phyloP scores from a whole-genome alignment of 495 filamentous ascomycete genomes.

The Evernia prunastri region DNA sequence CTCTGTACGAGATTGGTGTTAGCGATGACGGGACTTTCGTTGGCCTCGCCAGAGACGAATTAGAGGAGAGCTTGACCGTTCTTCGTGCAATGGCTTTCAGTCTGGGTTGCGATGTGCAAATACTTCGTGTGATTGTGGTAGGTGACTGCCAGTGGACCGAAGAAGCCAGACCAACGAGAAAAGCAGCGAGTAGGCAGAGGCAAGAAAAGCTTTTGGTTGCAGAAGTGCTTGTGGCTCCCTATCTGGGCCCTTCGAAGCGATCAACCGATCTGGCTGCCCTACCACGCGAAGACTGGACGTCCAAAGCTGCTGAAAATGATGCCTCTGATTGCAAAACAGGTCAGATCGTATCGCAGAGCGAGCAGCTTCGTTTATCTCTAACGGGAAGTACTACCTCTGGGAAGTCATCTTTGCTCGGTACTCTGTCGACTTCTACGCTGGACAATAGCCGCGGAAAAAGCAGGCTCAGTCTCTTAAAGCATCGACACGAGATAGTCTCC shows the following conservation, averaged over 20 bases:
- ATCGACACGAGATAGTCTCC: constrained; percentile 87
- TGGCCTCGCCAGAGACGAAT: constrained; percentile 81
- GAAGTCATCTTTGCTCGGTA: constrained; percentile 86
- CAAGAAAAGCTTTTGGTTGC: constrained; percentile 73
- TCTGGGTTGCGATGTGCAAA: constrained; percentile 80
- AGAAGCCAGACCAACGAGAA: constrained; percentile 26
- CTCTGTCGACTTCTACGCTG: constrained; percentile 74
- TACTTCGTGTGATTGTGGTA: constrained; percentile 76
- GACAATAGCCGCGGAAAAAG: constrained; percentile 92
- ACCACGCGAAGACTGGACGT: not conserved
- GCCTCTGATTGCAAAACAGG: constrained; percentile 7
- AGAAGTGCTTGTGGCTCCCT: constrained; percentile 71
- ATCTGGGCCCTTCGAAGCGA: constrained; percentile 41
- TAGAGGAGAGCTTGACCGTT: constrained; percentile 81
- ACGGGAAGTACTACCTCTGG: constrained; percentile 88
- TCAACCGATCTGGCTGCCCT: constrained; percentile 10
- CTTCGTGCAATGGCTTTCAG: constrained; percentile 84
- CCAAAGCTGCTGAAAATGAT: not conserved
- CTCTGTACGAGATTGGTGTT: constrained; percentile 93
- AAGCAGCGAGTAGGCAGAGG: constrained; percentile 29
- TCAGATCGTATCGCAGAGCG: constrained; percentile 40
- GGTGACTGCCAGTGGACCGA: constrained; percentile 78
- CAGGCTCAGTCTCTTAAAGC: constrained; percentile 78
- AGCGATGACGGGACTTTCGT: constrained; percentile 90
- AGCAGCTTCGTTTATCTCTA: constrained; percentile 86